Conservation (phyloP, 2,329 filamentous ascomycete species). For the Apiospora malaysiana region DNA sequence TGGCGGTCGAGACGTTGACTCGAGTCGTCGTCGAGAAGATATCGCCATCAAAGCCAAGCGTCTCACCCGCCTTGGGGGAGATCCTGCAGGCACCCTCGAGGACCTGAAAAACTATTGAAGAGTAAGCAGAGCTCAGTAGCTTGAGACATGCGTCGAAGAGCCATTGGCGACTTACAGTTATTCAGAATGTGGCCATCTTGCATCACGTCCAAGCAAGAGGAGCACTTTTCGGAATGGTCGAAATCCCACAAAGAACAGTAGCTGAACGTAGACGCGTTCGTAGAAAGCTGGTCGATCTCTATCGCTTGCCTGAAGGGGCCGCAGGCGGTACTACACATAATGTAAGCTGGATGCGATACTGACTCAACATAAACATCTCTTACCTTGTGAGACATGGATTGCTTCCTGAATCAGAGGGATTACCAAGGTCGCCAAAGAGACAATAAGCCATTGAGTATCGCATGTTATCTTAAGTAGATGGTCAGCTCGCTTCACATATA, state of each 20-base stretch:
- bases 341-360: too few species aligned
- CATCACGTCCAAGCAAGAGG: slow-evolving; percentile 50
- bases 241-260: slow-evolving; percentile 60
- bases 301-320: slow-evolving; percentile 53
- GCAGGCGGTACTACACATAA: slow-evolving; percentile 57
- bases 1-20: slow-evolving; percentile 55
- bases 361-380: too few species aligned
- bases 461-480: slow-evolving; percentile 55
- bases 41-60: slow-evolving; percentile 56
- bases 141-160: not conserved
- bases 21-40: slow-evolving; percentile 53
- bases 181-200: slow-evolving; percentile 48
- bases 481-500: too few species aligned
- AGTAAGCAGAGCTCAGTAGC: too few species aligned
- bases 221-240: slow-evolving; percentile 50
- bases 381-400: slow-evolving; percentile 60
- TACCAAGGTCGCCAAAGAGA: slow-evolving; percentile 51
- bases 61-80: slow-evolving; percentile 51
- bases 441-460: slow-evolving; percentile 62
- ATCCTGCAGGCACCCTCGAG: slow-evolving; percentile 64
- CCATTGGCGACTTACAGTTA: slow-evolving; percentile 58
- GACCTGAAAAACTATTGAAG: slow-evolving; percentile 37
- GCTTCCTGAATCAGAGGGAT: slow-evolving; percentile 43
- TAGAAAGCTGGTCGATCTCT: slow-evolving; percentile 55
- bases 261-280: slow-evolving; percentile 51